A percentile compares a stretch with the other conserved stretches of the same genome.
phyloP scores from a whole-genome alignment of 1,139 yeast genomes.

The Entelexis sorbosivorans region DNA sequence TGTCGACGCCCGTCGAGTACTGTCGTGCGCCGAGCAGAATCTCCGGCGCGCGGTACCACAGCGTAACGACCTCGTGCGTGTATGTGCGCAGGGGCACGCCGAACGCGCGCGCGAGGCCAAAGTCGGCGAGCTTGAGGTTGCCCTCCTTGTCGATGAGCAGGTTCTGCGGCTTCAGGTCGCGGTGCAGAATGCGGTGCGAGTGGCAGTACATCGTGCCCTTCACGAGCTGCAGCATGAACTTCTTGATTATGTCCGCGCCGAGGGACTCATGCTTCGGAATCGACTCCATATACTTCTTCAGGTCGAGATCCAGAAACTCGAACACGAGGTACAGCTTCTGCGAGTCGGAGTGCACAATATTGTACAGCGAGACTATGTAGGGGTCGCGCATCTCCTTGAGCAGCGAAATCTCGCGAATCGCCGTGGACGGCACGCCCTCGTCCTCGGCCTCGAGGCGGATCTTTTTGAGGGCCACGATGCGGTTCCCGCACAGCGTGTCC shows the following conservation, averaged over 20 bases:
- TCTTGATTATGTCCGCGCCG: slow-evolving; percentile 67
- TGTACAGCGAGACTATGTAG: slow-evolving; percentile 84
- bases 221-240: slow-evolving; percentile 84
- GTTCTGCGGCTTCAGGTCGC: slow-evolving; percentile 94
- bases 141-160: slow-evolving; percentile 79
- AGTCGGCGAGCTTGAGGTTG: slow-evolving; percentile 89
- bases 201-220: slow-evolving; percentile 92
- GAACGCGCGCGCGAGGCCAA: slow-evolving; percentile 93
- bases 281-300: slow-evolving; percentile 87
- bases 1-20: slow-evolving; percentile 94
- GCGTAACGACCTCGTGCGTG: slow-evolving; percentile 91
- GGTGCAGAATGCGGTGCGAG: slow-evolving; percentile 84
- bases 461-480: slow-evolving; percentile 89
- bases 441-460: slow-evolving; percentile 93
- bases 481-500: slow-evolving; percentile 76
- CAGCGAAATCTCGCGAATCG: slow-evolving; percentile 87
- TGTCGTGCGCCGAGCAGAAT: slow-evolving; percentile 92
- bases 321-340: slow-evolving; percentile 88
- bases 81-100: slow-evolving; percentile 97
- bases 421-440: slow-evolving; percentile 98
- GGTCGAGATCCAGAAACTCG: slow-evolving; percentile 87
- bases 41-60: slow-evolving; percentile 99
- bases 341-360: slow-evolving; percentile 92
- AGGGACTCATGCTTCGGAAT: slow-evolving; percentile 72
- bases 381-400: slow-evolving; percentile 95